Evolutionary conservation across 371 early-diverging fungal genomes (phyloP).

Genomic region (Choanephora cucurbitarum): DNA sequence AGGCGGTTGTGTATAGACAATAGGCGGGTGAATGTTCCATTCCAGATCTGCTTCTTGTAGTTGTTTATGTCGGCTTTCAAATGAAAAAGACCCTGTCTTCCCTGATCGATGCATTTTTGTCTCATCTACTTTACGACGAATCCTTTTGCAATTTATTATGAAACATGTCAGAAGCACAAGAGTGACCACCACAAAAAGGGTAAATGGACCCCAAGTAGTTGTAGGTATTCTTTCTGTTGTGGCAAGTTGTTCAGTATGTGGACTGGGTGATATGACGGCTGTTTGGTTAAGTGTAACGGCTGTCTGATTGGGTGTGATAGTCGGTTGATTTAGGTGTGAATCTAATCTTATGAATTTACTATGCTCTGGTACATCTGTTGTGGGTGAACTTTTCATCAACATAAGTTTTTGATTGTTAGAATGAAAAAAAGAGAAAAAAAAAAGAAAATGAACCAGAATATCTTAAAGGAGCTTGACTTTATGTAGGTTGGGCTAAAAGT

Average conservation of each 20-base stretch:
- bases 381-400: no score
- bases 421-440: no score
- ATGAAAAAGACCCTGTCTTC: slow-evolving; percentile 13
- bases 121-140: slow-evolving; percentile 24
- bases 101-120: slow-evolving; percentile 17
- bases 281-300: not conserved
- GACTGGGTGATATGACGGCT: not conserved
- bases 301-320: not conserved
- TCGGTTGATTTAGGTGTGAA: no score
- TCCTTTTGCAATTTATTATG: slow-evolving; percentile 36
- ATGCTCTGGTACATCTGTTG: no score
- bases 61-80: slow-evolving; percentile 24
- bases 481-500: no score
- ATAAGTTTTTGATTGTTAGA: no score
- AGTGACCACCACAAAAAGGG: slow-evolving; percentile 25
- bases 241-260: not conserved
- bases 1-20: slow-evolving; percentile 12
- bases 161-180: slow-evolving; percentile 36
- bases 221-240: slow-evolving; percentile 33
- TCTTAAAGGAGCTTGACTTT: no score
- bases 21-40: slow-evolving; percentile 19
- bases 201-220: slow-evolving; percentile 30
- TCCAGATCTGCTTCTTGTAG: slow-evolving; percentile 23
- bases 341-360: no score
- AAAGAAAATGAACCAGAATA: no score